A percentile compares a stretch with the other conserved stretches of the same genome.
Evolutionary conservation across 1,139 yeast species (phyloP).

Genomic region (Yarrowia galli): DNA sequence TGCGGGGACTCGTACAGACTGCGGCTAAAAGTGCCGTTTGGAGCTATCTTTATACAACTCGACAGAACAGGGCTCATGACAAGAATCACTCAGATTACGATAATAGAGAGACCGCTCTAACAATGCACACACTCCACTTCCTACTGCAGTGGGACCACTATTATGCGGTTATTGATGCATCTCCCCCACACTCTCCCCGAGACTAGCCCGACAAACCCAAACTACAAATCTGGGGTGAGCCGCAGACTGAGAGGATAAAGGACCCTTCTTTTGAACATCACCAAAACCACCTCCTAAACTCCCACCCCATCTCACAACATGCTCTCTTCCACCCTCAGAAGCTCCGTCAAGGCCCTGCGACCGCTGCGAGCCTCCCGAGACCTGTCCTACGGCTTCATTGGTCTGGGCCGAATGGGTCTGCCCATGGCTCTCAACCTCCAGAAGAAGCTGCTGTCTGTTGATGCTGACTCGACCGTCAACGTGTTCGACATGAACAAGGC

Average conservation of each 20-base stretch:
- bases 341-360: slow-evolving; percentile 39
- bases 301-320: background rate
- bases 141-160: background rate
- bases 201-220: slow-evolving; percentile 38
- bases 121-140: too few relatives aligned
- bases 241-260: slow-evolving; percentile 5
- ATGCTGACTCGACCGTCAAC: slow-evolving; percentile 50
- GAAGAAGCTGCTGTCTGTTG: slow-evolving; percentile 54
- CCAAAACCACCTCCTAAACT: background rate
- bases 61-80: background rate
- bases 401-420: slow-evolving; percentile 66
- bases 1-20: background rate
- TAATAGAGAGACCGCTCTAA: too few relatives aligned
- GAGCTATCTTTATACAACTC: background rate
- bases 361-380: slow-evolving; percentile 20
- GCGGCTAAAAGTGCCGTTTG: slow-evolving; percentile 27
- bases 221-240: slow-evolving; percentile 36
- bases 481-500: slow-evolving; percentile 57
- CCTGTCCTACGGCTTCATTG: slow-evolving; percentile 58
- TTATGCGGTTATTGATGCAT: slow-evolving; percentile 29
- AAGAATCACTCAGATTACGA: background rate
- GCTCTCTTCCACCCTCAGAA: slow-evolving; percentile 32
- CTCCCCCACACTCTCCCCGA: slow-evolving; percentile 36
- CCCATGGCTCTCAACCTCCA: slow-evolving; percentile 66
- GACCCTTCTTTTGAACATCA: background rate